phyloP scores from a whole-genome alignment of 2,329 filamentous ascomycete species.

The Tricladium varicosporioides region DNA sequence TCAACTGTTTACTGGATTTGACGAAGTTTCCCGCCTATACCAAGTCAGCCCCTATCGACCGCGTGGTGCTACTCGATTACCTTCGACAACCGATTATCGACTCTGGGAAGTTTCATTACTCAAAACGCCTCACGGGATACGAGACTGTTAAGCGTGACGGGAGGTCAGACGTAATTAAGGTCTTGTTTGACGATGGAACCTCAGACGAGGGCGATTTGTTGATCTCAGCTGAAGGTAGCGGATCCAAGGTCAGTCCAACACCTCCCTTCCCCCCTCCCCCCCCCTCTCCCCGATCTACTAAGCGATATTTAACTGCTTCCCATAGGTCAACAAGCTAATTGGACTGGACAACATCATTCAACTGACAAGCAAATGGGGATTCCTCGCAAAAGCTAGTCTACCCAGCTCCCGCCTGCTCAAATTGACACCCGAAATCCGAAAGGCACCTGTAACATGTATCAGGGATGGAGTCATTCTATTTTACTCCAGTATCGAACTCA shows the following conservation, averaged over 20 bases:
- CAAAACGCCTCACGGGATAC: neutral
- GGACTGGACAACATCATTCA: neutral
- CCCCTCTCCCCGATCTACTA: too few species aligned
- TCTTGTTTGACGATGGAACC: conserved; percentile 42
- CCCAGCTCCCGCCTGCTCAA: neutral
- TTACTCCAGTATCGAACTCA: neutral
- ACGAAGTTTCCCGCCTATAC: conserved; percentile 17
- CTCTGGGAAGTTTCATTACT: neutral
- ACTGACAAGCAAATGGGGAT: neutral
- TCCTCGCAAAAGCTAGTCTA: neutral
- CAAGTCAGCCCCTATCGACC: conserved; percentile 23
- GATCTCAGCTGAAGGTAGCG: conserved; percentile 52
- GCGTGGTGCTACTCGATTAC: conserved; percentile 17
- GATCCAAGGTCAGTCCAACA: conserved; percentile 45
- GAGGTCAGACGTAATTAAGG: conserved; percentile 18
- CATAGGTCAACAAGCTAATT: neutral
- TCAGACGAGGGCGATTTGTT: conserved; percentile 46
- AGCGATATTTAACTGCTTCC: neutral
- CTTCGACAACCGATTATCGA: conserved; percentile 16
- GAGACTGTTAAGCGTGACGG: neutral
- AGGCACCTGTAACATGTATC: neutral
- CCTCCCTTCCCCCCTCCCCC: too few species aligned
- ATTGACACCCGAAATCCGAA: neutral
- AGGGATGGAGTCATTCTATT: neutral
- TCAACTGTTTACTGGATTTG: conserved; percentile 10